phyloP scores from a whole-genome alignment of 78 protist species.

The Isochrysis galbana region DNA sequence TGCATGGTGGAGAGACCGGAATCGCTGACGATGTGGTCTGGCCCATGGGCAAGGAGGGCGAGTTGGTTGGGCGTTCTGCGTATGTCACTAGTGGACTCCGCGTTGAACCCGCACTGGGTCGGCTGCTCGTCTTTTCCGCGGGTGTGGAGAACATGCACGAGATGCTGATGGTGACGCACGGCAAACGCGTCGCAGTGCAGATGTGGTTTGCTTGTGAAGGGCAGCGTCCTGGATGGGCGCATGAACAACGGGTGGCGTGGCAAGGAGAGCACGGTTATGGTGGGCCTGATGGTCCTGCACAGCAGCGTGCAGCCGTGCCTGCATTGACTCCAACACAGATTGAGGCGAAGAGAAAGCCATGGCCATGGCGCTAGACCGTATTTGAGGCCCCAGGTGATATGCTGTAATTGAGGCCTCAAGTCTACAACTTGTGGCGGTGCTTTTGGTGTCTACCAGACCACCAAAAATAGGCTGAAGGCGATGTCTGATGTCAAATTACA shows the following conservation, averaged over 20 bases:
- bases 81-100: neutral
- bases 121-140: neutral
- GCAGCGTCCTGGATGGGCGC: neutral
- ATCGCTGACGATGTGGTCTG: neutral
- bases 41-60: too few species aligned
- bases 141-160: conserved; percentile 11
- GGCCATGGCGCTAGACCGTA: too few species aligned
- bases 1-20: neutral
- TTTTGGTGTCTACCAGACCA: too few species aligned
- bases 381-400: too few species aligned
- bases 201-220: conserved; percentile 14
- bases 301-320: too few species aligned
- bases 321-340: too few species aligned
- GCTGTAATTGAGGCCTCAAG: too few species aligned
- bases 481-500: too few species aligned
- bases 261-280: neutral
- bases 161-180: neutral
- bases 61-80: too few species aligned
- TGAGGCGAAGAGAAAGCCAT: too few species aligned
- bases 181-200: neutral
- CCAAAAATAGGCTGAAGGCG: too few species aligned
- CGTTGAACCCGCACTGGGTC: neutral
- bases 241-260: neutral
- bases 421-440: too few species aligned
- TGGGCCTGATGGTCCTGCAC: conserved; percentile 6